Evolutionary conservation across 192 early-diverging fungal genomes (phyloP).

Genomic region (Gonapodya sp.): DNA sequence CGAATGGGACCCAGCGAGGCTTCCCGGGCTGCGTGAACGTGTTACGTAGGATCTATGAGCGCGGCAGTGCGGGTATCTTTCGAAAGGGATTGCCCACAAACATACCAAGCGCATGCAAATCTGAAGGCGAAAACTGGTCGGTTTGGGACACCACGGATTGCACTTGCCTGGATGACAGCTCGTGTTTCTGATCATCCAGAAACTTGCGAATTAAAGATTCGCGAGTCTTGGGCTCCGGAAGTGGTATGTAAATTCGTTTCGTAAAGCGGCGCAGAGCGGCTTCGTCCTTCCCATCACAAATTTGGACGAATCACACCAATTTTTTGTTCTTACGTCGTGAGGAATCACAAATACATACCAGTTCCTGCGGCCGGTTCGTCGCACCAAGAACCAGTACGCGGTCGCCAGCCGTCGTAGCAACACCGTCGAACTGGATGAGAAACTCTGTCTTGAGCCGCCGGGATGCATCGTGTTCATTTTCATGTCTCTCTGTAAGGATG

Average conservation of each 20-base stretch:
- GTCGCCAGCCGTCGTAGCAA: constrained; percentile 23
- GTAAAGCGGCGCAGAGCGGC: constrained; percentile 36
- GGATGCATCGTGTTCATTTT: constrained; percentile 44
- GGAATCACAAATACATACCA: constrained; percentile 23
- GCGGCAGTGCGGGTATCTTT: constrained; percentile 6
- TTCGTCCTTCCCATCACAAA: constrained; percentile 27
- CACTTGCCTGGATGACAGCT: neutral
- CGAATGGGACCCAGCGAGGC: constrained; percentile 43
- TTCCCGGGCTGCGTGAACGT: constrained; percentile 29
- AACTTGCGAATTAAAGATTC: constrained; percentile 26
- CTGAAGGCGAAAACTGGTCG: neutral
- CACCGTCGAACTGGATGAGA: constrained; percentile 46
- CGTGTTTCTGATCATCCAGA: constrained; percentile 22
- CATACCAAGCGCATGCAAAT: neutral
- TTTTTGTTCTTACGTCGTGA: neutral
- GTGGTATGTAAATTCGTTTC: constrained; percentile 47
- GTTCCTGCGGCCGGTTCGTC: constrained; percentile 46
- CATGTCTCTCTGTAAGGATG: constrained; percentile 36
- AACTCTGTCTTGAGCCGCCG: constrained; percentile 47
- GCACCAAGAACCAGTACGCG: constrained; percentile 39
- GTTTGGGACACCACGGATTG: neutral
- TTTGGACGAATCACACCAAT: constrained; percentile 6
- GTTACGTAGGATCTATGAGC: neutral
- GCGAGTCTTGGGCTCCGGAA: constrained; percentile 38
- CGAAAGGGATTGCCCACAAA: neutral